These are phyloP conservation scores for Aspergillus indologenus DNA, from an alignment of 495 filamentous ascomycete species.

Conservation along the genomic window DNA sequence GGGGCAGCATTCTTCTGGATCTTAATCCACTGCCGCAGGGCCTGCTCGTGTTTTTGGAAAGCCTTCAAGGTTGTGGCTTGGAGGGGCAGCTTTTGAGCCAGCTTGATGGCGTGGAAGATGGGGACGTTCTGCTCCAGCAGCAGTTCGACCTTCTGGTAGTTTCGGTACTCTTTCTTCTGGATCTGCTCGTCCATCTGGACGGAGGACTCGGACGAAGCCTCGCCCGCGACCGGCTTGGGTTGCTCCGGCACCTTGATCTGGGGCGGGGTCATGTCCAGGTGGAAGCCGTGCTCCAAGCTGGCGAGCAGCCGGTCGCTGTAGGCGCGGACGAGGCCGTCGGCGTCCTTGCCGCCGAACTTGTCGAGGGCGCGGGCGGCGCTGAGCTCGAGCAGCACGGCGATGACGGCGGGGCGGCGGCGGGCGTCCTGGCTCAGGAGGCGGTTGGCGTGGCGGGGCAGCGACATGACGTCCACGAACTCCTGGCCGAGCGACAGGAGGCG, in stretches of 20 bases:
- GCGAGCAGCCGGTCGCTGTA: conserved; percentile 39
- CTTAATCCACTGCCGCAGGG: conserved; percentile 20
- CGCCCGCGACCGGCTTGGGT: no score
- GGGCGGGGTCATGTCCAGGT: conserved; percentile 5
- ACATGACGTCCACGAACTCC: conserved; percentile 49
- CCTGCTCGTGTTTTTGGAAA: conserved; percentile 21
- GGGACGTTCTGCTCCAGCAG: conserved; percentile 31
- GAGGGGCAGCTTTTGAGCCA: conserved; percentile 20
- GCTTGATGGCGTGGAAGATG: conserved; percentile 32
- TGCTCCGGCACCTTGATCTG: not conserved
- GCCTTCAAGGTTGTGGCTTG: conserved; percentile 12
- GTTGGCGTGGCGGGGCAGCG: conserved; percentile 42
- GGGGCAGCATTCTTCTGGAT: conserved; percentile 24
- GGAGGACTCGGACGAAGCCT: no score
- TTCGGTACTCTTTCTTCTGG: not conserved
- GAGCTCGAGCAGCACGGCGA: conserved; percentile 45
- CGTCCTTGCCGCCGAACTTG: conserved; percentile 29
- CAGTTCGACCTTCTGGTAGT: conserved; percentile 16
- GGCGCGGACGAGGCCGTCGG: conserved; percentile 29
- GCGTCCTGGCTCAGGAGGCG: conserved; percentile 25
- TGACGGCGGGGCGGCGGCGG: conserved; percentile 36
- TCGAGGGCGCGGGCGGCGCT: conserved; percentile 37
- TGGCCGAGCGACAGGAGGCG: conserved; percentile 44
- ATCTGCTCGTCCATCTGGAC: not conserved
- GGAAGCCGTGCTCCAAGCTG: conserved; percentile 24